Base-by-base conservation (phyloP, 1,284 basidiomycete genomes). In the Cutaneotrichosporon curvatum region DNA sequence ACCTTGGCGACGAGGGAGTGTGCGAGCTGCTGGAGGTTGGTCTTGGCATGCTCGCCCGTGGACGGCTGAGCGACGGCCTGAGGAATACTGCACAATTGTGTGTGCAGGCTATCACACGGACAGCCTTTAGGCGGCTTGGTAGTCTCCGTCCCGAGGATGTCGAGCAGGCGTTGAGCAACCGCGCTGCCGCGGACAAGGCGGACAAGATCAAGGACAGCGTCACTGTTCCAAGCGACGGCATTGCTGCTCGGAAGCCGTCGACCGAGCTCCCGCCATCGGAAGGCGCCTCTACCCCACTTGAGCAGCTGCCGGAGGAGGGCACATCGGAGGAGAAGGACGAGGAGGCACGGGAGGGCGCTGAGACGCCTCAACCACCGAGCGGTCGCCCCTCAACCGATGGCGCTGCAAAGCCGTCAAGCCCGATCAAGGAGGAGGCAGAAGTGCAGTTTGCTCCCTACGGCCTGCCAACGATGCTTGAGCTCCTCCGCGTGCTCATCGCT, bases 1-100 rank as follows among this genome's bases (percentile, higher is more conserved):
- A 78, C 11, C 76, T 96, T 33, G 86, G 87, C 32, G 94, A 99
- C 62, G 82, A 95, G 50, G 87, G 91, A 67, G 85, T 98, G 18
- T 98, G 95, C 68, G 94, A 97, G 73, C 91, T 98, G 82, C 76
- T 99, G 63, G 95, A 99, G 73, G 96, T 94, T 5, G 92, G 95
- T 1, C 73, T 99, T 55, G 95, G 90, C 30, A 97, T 95, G 61
- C 91, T 91, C 58, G 97, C 94, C 70, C 89, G 97, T 67, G 95
- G 94, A 77, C 79, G 95, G 35, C 76, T 97, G 5, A 89, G 87
- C 61, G 92, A 70, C 36, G 60, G 67, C 1, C 46, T 71, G 16
- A 81, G 95, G 38, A 81, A 85, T 32, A 88, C 87, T n/a, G 92
- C 95, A 1, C 92, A 97, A 68, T 80, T 81, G n/a, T 87, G 85